Percentiles rank a stretch among this genome's conserved stretches.
These are phyloP conservation scores for Acorus calamus DNA, from an alignment of 106 monocot genomes.

Conservation along the genomic window DNA sequence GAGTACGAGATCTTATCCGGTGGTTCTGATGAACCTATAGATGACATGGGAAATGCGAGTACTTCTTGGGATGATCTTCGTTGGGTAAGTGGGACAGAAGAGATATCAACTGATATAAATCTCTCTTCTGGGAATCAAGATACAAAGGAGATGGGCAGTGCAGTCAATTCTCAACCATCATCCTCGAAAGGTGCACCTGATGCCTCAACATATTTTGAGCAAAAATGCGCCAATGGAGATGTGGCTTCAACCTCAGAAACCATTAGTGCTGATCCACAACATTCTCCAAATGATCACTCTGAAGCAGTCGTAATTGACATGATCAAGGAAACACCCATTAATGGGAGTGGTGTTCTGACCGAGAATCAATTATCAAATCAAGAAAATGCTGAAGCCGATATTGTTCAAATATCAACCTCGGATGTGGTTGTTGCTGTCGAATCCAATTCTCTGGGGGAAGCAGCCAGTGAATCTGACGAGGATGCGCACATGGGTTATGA, in stretches of 20 bases:
- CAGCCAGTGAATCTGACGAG: slow-evolving; percentile 2
- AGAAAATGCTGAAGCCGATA: background rate
- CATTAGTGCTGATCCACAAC: background rate
- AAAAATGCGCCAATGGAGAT: background rate
- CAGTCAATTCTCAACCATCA: too few species aligned
- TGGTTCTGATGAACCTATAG: slow-evolving; percentile 54
- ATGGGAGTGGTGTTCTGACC: background rate
- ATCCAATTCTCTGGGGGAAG: background rate
- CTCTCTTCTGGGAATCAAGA: background rate
- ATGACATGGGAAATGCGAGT: slow-evolving; percentile 16
- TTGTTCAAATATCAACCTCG: background rate
- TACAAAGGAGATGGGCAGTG: background rate
- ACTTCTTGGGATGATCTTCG: slow-evolving; percentile 7
- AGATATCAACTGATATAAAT: slow-evolving; percentile 3
- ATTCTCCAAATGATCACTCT: slow-evolving; percentile 1
- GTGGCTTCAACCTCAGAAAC: slow-evolving; percentile 2
- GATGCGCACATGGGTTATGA: slow-evolving; percentile 39
- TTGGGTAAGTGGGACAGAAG: background rate
- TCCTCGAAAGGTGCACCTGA: too few species aligned
- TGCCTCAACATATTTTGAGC: too few species aligned
- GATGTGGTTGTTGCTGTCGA: slow-evolving; percentile 9
- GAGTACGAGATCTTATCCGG: slow-evolving; percentile 79
- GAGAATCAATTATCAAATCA: slow-evolving; percentile 9
- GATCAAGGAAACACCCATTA: background rate
- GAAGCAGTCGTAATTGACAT: background rate